phyloP scores from a whole-genome alignment of 2,329 filamentous ascomycete genomes.

The Colletotrichum neosansevieriae region DNA sequence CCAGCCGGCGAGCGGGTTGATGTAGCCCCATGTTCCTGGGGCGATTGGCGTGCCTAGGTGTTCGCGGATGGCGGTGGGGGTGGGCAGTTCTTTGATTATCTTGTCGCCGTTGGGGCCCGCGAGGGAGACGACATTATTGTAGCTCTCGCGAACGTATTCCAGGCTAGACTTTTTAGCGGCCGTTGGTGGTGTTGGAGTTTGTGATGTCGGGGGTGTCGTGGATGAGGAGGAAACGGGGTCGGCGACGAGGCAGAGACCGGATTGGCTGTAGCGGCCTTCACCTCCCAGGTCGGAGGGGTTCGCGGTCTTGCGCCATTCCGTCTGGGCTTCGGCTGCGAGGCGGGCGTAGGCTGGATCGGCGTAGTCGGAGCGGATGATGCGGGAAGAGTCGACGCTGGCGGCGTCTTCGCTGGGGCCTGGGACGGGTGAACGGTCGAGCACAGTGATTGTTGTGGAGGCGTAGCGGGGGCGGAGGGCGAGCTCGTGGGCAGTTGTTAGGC shows the following conservation, averaged over 20 bases:
- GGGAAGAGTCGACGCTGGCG: conserved; percentile 72
- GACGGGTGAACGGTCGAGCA: conserved; percentile 67
- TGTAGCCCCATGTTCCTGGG: conserved; percentile 76
- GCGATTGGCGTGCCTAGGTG: conserved; percentile 61
- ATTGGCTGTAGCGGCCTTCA: conserved; percentile 76
- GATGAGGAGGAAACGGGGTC: conserved; percentile 38
- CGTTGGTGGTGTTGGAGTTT: conserved; percentile 32
- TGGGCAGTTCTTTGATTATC: conserved; percentile 59
- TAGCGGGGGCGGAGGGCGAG: conserved; percentile 73
- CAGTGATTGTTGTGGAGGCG: conserved; percentile 65
- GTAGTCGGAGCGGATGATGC: conserved; percentile 81
- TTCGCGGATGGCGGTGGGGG: conserved; percentile 56
- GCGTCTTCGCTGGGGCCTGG: conserved; percentile 66
- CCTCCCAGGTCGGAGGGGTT: conserved; percentile 66
- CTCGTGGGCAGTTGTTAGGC: conserved; percentile 72
- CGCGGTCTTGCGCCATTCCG: conserved; percentile 73
- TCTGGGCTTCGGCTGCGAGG: conserved; percentile 78
- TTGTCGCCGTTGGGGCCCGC: conserved; percentile 55
- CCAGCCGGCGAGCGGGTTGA: conserved; percentile 83
- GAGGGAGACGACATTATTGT: conserved; percentile 70
- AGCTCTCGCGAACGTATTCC: conserved; percentile 70
- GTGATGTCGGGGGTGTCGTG: not conserved
- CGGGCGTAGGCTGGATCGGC: conserved; percentile 80
- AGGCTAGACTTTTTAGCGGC: conserved; percentile 58
- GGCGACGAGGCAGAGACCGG: conserved; percentile 74